Base-by-base conservation (phyloP, 768 basidiomycete species). In the Auriculariales sp. region DNA sequence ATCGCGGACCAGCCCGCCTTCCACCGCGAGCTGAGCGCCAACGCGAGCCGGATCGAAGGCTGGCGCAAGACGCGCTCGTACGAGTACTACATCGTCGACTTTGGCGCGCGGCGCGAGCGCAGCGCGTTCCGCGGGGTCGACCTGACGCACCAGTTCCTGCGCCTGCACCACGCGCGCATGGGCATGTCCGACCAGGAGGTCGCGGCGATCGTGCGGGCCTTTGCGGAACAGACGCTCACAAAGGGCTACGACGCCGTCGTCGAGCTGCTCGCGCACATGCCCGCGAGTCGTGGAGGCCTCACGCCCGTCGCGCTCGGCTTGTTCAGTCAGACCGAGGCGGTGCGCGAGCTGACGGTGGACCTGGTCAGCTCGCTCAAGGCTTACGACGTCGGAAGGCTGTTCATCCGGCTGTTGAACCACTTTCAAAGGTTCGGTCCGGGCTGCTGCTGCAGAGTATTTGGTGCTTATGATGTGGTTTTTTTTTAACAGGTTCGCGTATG, bases 1-100 rank as follows among this genome's bases (percentile, higher is more conserved):
- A 62, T 67, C 12, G n/a, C n/a, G n/a, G 91, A 94, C 50, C 91
- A 94, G 19, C 61, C 61, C 0, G 63, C 70, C 11, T 78, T 78
- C 39, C 57, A 71, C 52, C 77, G 74, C 54, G 94, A 99, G 61
- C 68, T 95, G 49, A 69, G 72, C 34, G 69, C 72, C 28, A 91
- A 92, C 56, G 78, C 81, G 1, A 78, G 79, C 57, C 76, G 94
- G 30, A 90, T 98, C 32, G 95, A 98, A 59, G 93, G 83, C 6
- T 99, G 94, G 94, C 70, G 86, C 54, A 75, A 75, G 59, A 94
- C 88, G 3, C 78, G 77, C 54, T 80, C 77, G 49, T 95, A 97
- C 63, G 72, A 76, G 49, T 75, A 85, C 53, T 83, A 70, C 57
- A 72, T 79, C 49, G 65, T 68, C 89, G 86, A 92, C 59, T 79